Evolutionary conservation across 768 basidiomycete species (phyloP), one percentile per base, ranked within the genome.

Genomic region (Collybiopsis confluens): DNA sequence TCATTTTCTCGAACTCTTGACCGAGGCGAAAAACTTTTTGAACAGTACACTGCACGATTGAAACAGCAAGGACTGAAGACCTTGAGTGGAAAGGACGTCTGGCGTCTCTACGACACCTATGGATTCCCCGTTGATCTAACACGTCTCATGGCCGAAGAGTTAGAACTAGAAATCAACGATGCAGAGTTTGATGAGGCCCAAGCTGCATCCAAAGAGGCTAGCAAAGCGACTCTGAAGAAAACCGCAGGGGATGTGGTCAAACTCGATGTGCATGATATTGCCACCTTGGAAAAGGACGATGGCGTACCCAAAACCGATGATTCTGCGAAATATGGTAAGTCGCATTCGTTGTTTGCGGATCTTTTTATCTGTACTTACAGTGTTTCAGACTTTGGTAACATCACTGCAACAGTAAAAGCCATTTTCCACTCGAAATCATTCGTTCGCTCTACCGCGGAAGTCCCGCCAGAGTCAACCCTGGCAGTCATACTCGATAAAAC

Each of bases 91-190:
- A 89, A 86, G 60, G 96, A 99, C 63, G 92, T 98, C 33, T 99
- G 97, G 97, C 81, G 91, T 24, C 70, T 99, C 47, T 98, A 98
- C 66, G 97, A 99, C 66, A 98, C 97, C 1, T 99, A 90, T 65
- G 97, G 97, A 47, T 99, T 99, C 75, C 97, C 97, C 0, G 93
- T 92, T 38, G 97, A 99, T 65, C 73, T 99, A 46, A 99, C 97
- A 1, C 85, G 88, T 46, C 77, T 99, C 55, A 98, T 99, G 97
- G 97, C 97, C 3, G 91, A 95, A 67, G 97, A 99, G 65, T 73
- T 92, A 26, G 87, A 86, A 2, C 74, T 99, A 41, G 76, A 73
- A 6, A 81, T 98, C 62, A 93, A 98, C 64, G 86, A 95, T 59
- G 75, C 76, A 45, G 94, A 95, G 61, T 96, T 98, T 61, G 92